Evolutionary conservation across 108 stramenopile genomes (phyloP), one percentile per base, ranked within the genome.

Genomic region (Thalassiosira profunda): DNA sequence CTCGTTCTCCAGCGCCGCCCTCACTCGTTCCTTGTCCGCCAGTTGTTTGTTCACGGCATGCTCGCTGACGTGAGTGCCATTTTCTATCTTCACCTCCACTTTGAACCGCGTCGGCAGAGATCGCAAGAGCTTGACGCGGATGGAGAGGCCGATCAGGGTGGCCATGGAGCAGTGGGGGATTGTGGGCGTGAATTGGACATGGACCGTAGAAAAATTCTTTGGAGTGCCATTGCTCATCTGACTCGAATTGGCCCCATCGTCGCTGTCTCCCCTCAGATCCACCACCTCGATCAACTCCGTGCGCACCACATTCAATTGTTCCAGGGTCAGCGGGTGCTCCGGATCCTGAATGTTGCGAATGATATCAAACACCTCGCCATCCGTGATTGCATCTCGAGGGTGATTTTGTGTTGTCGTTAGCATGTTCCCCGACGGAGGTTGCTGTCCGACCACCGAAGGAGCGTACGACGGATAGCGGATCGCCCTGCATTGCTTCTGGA

Each of bases 91-190:
- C 0, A 99, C 96, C 18, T 31, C 42, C 10, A 97, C 79, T 67
- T 98, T 98, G 82, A 96, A 98, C 18, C 97, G 74, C 10, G 83
- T 36, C 9, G 97, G 93, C 12, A 99, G 70, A 0, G 96, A 98
- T 29, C 98, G 83, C 45, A 91, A 61, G 14, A 99, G 84, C 74
- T 99, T 99, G 37, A 98, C 98, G 37, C 92, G 80, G 21, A 99
- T 53, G 56, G 96, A 96, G 2, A 99, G 80, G 11, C 99, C 99
- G 60, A 99, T 99, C 20, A 99, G 71, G 5, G 99, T 99, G 1
- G 98, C 98, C 99, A 99, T 99, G 56, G 89, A 88, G 79, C 99
- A 99, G 86, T 99, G 99, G 18, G 99, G 98, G 23, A 98, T 94
- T 11, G 95, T 96, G 6, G 95, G 95, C 15, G 82, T 89, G 53